Conservation (phyloP, 2,329 filamentous ascomycete species). For the Diaporthe sp. region DNA sequence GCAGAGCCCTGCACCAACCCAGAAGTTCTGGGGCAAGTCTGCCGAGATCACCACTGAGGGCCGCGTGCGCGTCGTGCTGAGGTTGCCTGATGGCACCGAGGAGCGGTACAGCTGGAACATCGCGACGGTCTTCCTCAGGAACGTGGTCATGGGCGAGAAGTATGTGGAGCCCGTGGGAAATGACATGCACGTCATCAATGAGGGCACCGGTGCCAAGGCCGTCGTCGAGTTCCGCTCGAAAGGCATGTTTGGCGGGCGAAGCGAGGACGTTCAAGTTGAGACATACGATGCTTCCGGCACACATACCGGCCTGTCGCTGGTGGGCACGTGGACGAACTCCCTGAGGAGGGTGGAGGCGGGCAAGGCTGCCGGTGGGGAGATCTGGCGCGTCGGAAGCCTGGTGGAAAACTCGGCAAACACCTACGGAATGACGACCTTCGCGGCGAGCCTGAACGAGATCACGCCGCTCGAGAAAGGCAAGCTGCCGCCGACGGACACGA, state of each 20-base stretch:
- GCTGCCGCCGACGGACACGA: slow-evolving; percentile 83
- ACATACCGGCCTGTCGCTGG: slow-evolving; percentile 73
- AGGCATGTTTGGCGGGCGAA: slow-evolving; percentile 96
- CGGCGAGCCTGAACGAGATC: slow-evolving; percentile 87
- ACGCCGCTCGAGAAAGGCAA: slow-evolving; percentile 80
- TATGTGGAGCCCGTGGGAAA: slow-evolving; percentile 95
- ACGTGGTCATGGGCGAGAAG: slow-evolving; percentile 97
- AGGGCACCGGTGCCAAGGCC: slow-evolving; percentile 84
- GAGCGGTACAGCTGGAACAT: slow-evolving; percentile 91
- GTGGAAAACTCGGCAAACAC: slow-evolving; percentile 83
- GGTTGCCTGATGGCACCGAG: slow-evolving; percentile 71
- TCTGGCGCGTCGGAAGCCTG: slow-evolving; percentile 83
- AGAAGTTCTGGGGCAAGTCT: slow-evolving; percentile 99
- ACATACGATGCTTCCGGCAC: slow-evolving; percentile 74
- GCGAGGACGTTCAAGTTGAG: slow-evolving; percentile 87
- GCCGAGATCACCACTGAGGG: slow-evolving; percentile 95
- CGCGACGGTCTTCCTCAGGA: slow-evolving; percentile 90
- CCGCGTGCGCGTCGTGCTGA: slow-evolving; percentile 80
- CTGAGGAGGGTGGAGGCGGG: slow-evolving; percentile 66
- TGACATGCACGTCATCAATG: slow-evolving; percentile 82
- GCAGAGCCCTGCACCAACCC: slow-evolving; percentile 87
- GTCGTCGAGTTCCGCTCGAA: slow-evolving; percentile 92
- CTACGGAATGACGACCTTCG: slow-evolving; percentile 91
- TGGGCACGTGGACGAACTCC: slow-evolving; percentile 85
- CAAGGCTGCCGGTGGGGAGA: slow-evolving; percentile 68